Base-by-base conservation (phyloP, 306 rosid genomes). In the Comarum palustre region DNA sequence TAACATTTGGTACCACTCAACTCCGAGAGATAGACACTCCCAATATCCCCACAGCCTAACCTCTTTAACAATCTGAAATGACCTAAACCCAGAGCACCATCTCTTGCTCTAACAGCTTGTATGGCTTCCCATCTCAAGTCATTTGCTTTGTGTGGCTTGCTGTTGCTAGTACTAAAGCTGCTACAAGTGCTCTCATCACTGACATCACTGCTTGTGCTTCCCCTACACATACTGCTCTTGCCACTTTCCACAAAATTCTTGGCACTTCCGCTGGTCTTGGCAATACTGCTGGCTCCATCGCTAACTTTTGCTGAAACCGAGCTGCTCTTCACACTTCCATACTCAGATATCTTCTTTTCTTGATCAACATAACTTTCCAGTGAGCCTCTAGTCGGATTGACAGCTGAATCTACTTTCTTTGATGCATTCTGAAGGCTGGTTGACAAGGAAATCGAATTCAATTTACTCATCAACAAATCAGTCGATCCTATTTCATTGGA, bases 41-140 rank as follows among this genome's bases (percentile, higher is more conserved):
- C 98, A 68, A 94, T 94, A 87, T 94, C 98, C 58, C 98, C 98
- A 82, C 98, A 94, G 69, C 98, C 98, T 87, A 94, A 76, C 87
- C 96, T 86, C 89, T 91, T 94, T 51, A 94, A 73, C 27, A 94
- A 89, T 70, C 98, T 84, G 81, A 94, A 94, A 88, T 94, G 97
- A 58, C 83, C 85, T 73, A 94, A 88, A 60, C 98, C 98, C 84
- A 94, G 80, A 2, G 5, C 78, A 57, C 97, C 96, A 61, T 94
- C 98, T 86, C 85, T 87, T 48, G 89, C 63, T 75, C 98, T 88
- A 31, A 94, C 87, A 20, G 82, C 94, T 88, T 91, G 98, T 62
- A 94, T 91, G 68, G 97, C 98, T 78, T 94, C 98, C 97, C 97
- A 94, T 78, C 96, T 84, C 86, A 91, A n/a, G 89, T 94, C 98